These are phyloP conservation scores for Plasmodium vivax DNA, from an alignment of 169 alveolate species.

Conservation along the genomic window DNA sequence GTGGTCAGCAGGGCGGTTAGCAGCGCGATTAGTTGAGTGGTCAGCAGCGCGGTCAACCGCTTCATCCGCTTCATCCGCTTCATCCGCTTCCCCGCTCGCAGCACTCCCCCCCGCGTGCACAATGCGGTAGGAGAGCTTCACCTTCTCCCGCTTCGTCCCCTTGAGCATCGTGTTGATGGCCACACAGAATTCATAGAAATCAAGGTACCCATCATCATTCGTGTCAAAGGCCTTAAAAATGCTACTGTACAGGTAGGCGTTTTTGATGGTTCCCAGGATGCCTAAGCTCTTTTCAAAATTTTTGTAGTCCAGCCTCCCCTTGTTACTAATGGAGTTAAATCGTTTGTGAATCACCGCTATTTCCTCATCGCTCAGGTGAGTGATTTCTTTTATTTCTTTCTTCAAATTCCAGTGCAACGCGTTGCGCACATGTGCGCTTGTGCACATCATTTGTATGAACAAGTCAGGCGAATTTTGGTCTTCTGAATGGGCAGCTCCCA, in stretches of 20 bases:
- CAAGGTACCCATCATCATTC: constrained; percentile 82
- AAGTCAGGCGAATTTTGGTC: no score
- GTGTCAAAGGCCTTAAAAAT: constrained; percentile 87
- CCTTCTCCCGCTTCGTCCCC: constrained; percentile 81
- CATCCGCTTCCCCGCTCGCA: not conserved
- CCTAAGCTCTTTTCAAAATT: constrained; percentile 73
- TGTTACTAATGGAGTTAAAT: constrained; percentile 9
- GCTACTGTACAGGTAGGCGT: constrained; percentile 48
- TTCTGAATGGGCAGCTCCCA: not conserved
- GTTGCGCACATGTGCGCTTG: constrained; percentile 16
- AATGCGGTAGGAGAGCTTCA: constrained; percentile 82
- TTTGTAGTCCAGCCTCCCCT: constrained; percentile 19
- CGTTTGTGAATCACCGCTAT: constrained; percentile 24
- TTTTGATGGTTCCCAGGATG: constrained; percentile 64
- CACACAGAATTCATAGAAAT: constrained; percentile 84
- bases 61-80: not conserved
- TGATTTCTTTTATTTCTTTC: constrained; percentile 41
- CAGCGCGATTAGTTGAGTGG: not conserved
- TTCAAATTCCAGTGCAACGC: constrained; percentile 15
- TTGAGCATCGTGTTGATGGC: constrained; percentile 85
- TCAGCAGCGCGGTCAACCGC: no score
- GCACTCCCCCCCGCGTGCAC: constrained; percentile 41
- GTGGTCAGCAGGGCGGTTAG: not conserved
- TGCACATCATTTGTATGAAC: constrained; percentile 9
- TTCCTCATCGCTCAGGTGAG: constrained; percentile 36